Evolutionary conservation across 2,329 filamentous ascomycete genomes (phyloP), one percentile per base, ranked within the genome.

Genomic region (Colletotrichum tofieldiae): DNA sequence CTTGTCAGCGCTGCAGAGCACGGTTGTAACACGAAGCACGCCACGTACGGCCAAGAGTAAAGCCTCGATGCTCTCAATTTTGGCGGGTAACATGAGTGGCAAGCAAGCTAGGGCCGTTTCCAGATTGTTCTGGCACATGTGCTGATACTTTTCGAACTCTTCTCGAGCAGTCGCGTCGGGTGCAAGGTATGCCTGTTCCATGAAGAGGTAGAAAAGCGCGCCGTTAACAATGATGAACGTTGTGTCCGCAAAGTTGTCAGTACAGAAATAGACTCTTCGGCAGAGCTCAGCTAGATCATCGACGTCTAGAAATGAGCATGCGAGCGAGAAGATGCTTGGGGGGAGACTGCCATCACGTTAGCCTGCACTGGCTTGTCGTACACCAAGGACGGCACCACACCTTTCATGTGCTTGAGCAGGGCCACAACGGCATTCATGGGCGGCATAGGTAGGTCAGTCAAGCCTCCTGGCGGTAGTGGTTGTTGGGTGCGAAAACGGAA

Each of bases 31-130:
- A n/a, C 2, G 37, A 23, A 43, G 35, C 14, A 23, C 5, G n/a
- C 45, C 11, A 80, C 86, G 76, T 79, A 91, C 90, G 0, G 87
- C 90, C 9, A 92, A 80, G n/a, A 88, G 76, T 3, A 93, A 81
- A 12, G 90, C 88, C 73, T 90, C 86, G 29, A 92, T 85, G 54
- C 87, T 91, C 73, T 88, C 81, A 47, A 85, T 79, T 39, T 82
- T 88, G 32, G 88, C 84, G 1, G 89, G 87, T 76, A 91, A 81
- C 74, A 92, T 84, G 32, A 92, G 80, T 16, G 87, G 87, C 67
- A 91, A 81, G 75, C 87, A 85, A 37, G 84, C 82, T 1, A 89
- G 78, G 5, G 83, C 83, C 14, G 86, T 87, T 76, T 89, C 86
- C 26, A 88, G 77, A 68, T 89, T 89, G 65, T 82, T 80, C 52